phyloP scores from a whole-genome alignment of 1,284 basidiomycete species.

The Sporisorium exsertum region DNA sequence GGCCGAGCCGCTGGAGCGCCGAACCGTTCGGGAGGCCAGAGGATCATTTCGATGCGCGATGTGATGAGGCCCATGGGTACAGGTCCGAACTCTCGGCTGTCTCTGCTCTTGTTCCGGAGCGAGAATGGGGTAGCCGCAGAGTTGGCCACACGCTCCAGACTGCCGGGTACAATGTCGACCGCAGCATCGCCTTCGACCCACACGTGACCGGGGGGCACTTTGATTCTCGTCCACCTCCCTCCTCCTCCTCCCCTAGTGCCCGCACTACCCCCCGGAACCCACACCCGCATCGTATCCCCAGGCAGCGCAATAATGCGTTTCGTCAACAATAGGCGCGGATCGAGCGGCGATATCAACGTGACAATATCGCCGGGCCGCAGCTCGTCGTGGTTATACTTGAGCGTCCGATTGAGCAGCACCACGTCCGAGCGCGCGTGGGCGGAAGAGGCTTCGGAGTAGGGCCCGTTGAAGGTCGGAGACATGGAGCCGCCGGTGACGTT shows the following conservation, averaged over 20 bases:
- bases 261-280: constrained; percentile 23
- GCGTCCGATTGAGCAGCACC: constrained; percentile 72
- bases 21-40: constrained; percentile 70
- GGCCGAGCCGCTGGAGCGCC: constrained; percentile 42
- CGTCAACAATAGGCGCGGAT: constrained; percentile 72
- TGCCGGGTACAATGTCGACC: constrained; percentile 52
- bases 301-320: constrained; percentile 73
- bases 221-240: constrained; percentile 46
- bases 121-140: constrained; percentile 10
- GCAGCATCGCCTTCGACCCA: constrained; percentile 74
- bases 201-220: constrained; percentile 66
- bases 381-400: constrained; percentile 64
- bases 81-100: constrained; percentile 73
- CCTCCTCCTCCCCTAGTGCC: not conserved
- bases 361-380: constrained; percentile 72
- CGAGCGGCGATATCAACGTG: constrained; percentile 72
- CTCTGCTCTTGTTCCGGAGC: constrained; percentile 53
- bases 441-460: constrained; percentile 27
- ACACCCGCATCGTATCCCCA: constrained; percentile 72
- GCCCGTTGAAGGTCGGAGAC: constrained; percentile 51
- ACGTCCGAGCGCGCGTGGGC: constrained; percentile 72
- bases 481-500: constrained; percentile 71
- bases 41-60: constrained; percentile 69
- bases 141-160: constrained; percentile 24
- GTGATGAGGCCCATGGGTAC: constrained; percentile 72